Evolutionary conservation across 305 asterid genomes (phyloP).

Genomic region (Rubia tinctorum): DNA sequence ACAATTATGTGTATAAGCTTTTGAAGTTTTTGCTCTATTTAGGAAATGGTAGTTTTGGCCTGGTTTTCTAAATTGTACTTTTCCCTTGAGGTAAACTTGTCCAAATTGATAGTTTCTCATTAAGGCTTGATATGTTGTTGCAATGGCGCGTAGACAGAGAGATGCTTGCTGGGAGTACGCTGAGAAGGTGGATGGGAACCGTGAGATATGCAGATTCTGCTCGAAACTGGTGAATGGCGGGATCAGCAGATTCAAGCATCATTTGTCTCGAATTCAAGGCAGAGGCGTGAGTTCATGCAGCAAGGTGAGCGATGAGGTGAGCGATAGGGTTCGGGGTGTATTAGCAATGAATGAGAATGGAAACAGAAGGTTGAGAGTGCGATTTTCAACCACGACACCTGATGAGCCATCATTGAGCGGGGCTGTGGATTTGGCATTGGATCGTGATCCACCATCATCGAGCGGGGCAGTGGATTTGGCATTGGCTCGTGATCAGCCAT

Average conservation of each 20-base stretch:
- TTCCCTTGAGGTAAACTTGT: too few species aligned
- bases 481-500: too few species aligned
- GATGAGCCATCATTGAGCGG: too few species aligned
- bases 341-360: conserved; percentile 62
- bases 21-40: too few species aligned
- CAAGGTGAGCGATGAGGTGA: conserved; percentile 68
- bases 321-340: conserved; percentile 68
- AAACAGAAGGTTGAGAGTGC: neutral
- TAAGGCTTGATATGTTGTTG: neutral
- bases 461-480: too few species aligned
- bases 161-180: conserved; percentile 95
- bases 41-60: too few species aligned
- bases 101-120: too few species aligned
- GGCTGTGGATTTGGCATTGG: too few species aligned
- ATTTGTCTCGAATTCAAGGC: conserved; percentile 81
- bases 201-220: conserved; percentile 87
- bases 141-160: conserved; percentile 88
- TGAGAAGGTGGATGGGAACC: conserved; percentile 85
- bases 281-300: conserved; percentile 95
- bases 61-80: too few species aligned
- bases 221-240: conserved; percentile 84
- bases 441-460: too few species aligned
- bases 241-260: conserved; percentile 84
- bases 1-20: too few species aligned
- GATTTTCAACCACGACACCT: too few species aligned